Evolutionary conservation across 768 basidiomycete genomes (phyloP).

Genomic region (Rickenella mellea): DNA sequence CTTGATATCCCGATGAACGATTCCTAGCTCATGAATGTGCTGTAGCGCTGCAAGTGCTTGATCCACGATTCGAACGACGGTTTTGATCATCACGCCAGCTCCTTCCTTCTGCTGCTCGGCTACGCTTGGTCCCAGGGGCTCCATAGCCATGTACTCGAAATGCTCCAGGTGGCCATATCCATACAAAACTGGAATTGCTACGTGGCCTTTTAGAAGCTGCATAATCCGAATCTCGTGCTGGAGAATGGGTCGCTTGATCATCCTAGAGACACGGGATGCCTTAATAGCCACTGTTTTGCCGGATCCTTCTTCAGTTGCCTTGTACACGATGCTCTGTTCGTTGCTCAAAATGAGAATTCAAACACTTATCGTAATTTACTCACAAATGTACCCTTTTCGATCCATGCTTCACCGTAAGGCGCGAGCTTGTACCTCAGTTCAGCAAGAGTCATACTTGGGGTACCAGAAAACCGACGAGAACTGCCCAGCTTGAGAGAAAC

Average conservation of each 20-base stretch:
- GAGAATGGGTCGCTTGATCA: conserved; percentile 34
- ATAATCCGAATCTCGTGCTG: conserved; percentile 19
- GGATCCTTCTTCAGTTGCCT: conserved; percentile 15
- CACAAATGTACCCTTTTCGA: no score
- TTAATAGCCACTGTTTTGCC: conserved; percentile 37
- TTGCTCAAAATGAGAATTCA: no score
- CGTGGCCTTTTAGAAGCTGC: conserved; percentile 28
- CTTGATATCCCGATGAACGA: conserved; percentile 28
- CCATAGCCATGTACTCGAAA: no score
- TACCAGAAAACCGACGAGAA: no score
- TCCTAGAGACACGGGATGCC: conserved; percentile 10
- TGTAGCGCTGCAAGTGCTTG: conserved; percentile 19
- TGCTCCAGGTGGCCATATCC: conserved; percentile 29
- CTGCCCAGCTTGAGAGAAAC: no score
- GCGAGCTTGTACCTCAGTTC: no score
- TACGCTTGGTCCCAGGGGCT: no score
- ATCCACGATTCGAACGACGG: conserved; percentile 14
- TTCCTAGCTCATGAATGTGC: conserved; percentile 20
- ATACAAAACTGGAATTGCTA: conserved; percentile 23
- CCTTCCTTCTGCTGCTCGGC: conserved; percentile 10
- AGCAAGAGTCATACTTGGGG: no score
- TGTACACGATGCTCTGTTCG: conserved; percentile 15
- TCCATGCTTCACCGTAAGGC: no score
- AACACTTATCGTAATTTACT: no score
- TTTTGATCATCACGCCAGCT: conserved; percentile 12